phyloP scores from a whole-genome alignment of 805 yeast species.

The Huiozyma naganishii region DNA sequence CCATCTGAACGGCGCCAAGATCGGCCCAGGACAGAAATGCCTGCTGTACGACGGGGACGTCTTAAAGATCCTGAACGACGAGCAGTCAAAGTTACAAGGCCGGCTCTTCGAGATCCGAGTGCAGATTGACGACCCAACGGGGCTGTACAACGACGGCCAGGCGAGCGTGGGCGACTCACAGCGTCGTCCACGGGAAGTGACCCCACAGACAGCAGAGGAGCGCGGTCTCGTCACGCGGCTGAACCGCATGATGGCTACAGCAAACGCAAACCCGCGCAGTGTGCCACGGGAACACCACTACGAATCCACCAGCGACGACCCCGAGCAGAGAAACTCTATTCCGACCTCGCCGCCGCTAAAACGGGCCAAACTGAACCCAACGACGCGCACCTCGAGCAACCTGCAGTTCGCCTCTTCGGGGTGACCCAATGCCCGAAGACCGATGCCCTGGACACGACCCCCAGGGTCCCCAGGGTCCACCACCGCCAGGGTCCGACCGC shows the following conservation, averaged over 20 bases:
- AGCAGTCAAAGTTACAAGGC: too few species aligned
- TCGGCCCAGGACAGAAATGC: constrained; percentile 54
- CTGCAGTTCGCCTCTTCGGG: constrained; percentile 2
- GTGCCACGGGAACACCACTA: neutral
- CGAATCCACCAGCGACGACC: neutral
- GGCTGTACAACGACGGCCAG: constrained; percentile 45
- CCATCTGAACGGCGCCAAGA: constrained; percentile 45
- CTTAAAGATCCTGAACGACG: constrained; percentile 44
- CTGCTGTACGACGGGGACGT: constrained; percentile 55
- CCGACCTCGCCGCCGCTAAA: constrained; percentile 4
- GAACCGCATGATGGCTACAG: neutral
- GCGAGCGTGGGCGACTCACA: constrained; percentile 2
- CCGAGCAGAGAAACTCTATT: too few species aligned
- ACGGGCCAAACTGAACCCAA: constrained; percentile 24
- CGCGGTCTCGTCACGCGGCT: neutral
- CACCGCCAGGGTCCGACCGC: too few species aligned
- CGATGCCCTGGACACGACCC: too few species aligned
- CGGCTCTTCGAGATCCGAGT: constrained; percentile 36
- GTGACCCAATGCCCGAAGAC: too few species aligned
- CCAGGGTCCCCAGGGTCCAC: too few species aligned
- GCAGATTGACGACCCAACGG: constrained; percentile 48
- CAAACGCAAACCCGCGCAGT: neutral
- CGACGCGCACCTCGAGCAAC: neutral
- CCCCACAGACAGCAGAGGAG: constrained; percentile 7
- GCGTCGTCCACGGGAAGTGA: constrained; percentile 19